phyloP scores from a whole-genome alignment of 2,329 filamentous ascomycete species.

The Shiraia sp. region DNA sequence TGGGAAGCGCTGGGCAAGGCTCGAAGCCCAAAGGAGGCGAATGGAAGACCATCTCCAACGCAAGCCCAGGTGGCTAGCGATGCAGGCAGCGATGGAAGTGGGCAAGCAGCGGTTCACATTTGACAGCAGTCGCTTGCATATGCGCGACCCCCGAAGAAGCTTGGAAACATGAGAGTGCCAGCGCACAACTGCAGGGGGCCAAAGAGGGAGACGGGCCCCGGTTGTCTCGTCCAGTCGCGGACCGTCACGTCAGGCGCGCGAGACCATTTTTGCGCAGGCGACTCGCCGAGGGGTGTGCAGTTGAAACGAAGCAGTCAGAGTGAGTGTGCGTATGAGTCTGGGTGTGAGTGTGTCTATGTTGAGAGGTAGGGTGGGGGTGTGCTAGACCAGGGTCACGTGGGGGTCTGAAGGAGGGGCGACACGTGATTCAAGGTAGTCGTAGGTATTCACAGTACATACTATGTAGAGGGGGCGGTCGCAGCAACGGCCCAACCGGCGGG shows the following conservation, averaged over 20 bases:
- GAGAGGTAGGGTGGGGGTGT: constrained; percentile 8
- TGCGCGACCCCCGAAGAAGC: too few species aligned
- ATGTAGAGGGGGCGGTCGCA: constrained; percentile 20
- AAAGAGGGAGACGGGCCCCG: too few species aligned
- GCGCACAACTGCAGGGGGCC: constrained; percentile 23
- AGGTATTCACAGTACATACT: too few species aligned
- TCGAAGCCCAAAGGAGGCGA: constrained; percentile 25
- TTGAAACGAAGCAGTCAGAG: constrained; percentile 13
- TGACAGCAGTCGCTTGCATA: constrained; percentile 35
- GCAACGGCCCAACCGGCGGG: constrained; percentile 18
- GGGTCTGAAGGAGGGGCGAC: too few species aligned
- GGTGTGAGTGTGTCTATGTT: constrained; percentile 5
- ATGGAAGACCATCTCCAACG: constrained; percentile 4
- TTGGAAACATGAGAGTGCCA: too few species aligned
- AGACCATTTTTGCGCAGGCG: constrained; percentile 14
- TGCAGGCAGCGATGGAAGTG: constrained; percentile 33
- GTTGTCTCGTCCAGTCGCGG: too few species aligned
- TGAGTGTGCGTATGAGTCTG: constrained; percentile 5
- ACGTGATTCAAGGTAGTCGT: too few species aligned
- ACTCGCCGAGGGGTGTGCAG: constrained; percentile 11
- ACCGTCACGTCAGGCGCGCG: constrained; percentile 29
- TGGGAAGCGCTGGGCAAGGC: constrained; percentile 25
- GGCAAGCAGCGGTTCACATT: constrained; percentile 27
- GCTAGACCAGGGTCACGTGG: too few species aligned
- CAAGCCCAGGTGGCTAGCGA: constrained; percentile 20